Evolutionary conservation across 352 stramenopile species (phyloP), one percentile per base, ranked within the genome.

Genomic region (Lagenidium giganteum): DNA sequence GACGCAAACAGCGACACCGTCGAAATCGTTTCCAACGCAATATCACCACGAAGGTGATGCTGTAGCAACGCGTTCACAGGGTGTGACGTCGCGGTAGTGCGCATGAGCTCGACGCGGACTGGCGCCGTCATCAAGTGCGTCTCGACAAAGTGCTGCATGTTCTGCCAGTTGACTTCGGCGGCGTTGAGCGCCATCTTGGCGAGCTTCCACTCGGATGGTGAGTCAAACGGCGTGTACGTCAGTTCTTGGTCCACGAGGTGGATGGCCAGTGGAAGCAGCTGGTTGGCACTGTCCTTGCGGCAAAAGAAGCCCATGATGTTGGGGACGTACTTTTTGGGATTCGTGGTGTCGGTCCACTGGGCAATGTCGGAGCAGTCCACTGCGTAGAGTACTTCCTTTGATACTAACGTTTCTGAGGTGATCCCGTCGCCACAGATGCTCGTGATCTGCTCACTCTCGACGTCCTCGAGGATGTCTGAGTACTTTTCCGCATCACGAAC

Each of bases 141-240:
- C 29, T 63, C 47, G 4, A 58, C 56, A 3, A 64, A 52, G n/a
- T 66, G 54, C 32, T 46, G 50, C 47, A 66, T 63, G 26, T 66
- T 46, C 48, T 64, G 56, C 48, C 61, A 63, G 25, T 67, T 67
- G 22, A 61, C 33, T 36, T 70, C 61, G 3, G 52, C 58, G 0
- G 56, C 61, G 32, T 70, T 48, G n/a, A 70, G 36, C 12, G 61
- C 61, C 56, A 67, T 70, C 42, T 70, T 70, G 18, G 61, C 61
- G 14, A 70, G 28, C 28, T 56, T 54, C 61, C 61, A 70, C 22
- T 70, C 61, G 0, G 34, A 51, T 17, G 32, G 24, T 17, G 56
- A 52, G 41, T 70, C 61, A 5, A 25, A 16, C 28, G 54, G 60
- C 13, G 61, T 70, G 45, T 61, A 67, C 20, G 57, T 61, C 17